A percentile compares a stretch with the other conserved stretches of the same genome.
These are phyloP conservation scores for Backusella psychrophila DNA, from an alignment of 192 early-diverging fungal genomes.

Conservation along the genomic window DNA sequence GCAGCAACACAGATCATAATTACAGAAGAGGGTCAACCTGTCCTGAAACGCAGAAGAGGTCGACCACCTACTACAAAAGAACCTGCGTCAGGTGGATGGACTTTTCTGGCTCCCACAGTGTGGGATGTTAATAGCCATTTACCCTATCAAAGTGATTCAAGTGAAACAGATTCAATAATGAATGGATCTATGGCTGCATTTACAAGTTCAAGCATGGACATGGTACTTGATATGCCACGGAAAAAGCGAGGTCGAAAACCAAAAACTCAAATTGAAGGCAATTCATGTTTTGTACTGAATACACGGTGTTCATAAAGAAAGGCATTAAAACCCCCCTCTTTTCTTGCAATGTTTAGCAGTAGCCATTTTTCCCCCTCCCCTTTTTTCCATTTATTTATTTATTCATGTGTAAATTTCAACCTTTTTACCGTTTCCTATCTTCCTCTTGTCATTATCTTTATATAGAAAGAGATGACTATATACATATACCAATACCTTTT, in stretches of 20 bases:
- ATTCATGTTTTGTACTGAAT: slow-evolving; percentile 42
- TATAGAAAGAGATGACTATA: not conserved
- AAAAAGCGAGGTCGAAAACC: slow-evolving; percentile 41
- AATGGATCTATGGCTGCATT: slow-evolving; percentile 33
- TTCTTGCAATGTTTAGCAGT: not conserved
- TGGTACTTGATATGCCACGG: slow-evolving; percentile 34
- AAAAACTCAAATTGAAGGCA: slow-evolving; percentile 39
- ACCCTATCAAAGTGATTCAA: slow-evolving; percentile 6
- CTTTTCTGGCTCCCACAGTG: slow-evolving; percentile 31
- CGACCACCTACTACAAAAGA: slow-evolving; percentile 15
- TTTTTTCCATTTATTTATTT: not conserved
- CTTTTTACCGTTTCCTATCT: not conserved
- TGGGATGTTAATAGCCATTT: slow-evolving; percentile 19
- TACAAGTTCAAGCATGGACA: slow-evolving; percentile 33
- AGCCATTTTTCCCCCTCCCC: not conserved
- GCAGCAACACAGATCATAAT: slow-evolving; percentile 18
- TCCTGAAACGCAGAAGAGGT: slow-evolving; percentile 23
- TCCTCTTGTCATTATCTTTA: not conserved
- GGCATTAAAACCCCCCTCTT: not conserved
- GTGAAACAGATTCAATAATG: slow-evolving; percentile 12
- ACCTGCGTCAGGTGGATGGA: slow-evolving; percentile 20
- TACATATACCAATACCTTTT: not conserved
- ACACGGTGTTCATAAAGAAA: not conserved
- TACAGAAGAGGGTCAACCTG: slow-evolving; percentile 13
- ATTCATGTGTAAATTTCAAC: not conserved